A percentile compares a stretch with the other conserved stretches of the same genome.
Conservation (phyloP, 192 early-diverging fungal species). For the Gorgonomyces haynaldii region DNA sequence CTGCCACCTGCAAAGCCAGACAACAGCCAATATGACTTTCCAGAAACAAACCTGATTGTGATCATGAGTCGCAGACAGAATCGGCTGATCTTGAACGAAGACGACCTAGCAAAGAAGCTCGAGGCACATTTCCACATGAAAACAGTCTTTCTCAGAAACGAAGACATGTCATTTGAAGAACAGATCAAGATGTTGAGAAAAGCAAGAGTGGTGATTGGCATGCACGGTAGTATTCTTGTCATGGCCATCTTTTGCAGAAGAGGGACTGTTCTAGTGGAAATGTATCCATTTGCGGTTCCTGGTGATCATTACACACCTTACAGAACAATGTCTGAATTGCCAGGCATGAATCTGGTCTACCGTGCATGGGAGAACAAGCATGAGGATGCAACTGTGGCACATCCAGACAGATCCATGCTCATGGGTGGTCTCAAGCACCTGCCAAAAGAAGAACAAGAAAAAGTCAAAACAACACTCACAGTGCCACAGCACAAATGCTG, state of each 20-base stretch:
- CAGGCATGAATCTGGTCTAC: conserved; percentile 37
- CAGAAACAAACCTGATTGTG: conserved; percentile 27
- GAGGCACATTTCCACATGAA: conserved; percentile 13
- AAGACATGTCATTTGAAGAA: conserved; percentile 34
- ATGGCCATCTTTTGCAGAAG: conserved; percentile 42
- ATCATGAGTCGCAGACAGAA: conserved; percentile 29
- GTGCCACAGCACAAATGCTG: conserved; percentile 37
- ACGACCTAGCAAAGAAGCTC: conserved; percentile 15
- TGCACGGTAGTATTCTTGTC: conserved; percentile 39
- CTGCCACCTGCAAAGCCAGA: neutral
- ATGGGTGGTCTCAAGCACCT: conserved; percentile 25
- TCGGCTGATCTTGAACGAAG: conserved; percentile 35
- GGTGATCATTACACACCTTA: conserved; percentile 39
- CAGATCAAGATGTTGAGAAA: conserved; percentile 32
- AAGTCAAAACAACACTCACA: conserved; percentile 14
- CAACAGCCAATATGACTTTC: conserved; percentile 10
- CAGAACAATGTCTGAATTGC: conserved; percentile 28
- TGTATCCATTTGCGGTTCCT: conserved; percentile 38
- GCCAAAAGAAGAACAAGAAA: conserved; percentile 16
- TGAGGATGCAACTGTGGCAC: conserved; percentile 13
- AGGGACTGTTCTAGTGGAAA: conserved; percentile 34
- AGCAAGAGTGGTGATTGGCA: conserved; percentile 34
- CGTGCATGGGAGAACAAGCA: conserved; percentile 36
- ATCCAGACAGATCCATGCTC: conserved; percentile 17
- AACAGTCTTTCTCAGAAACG: conserved; percentile 32